These are phyloP conservation scores for Gossypium australe DNA, from an alignment of 345 rosid species.

Conservation along the genomic window DNA sequence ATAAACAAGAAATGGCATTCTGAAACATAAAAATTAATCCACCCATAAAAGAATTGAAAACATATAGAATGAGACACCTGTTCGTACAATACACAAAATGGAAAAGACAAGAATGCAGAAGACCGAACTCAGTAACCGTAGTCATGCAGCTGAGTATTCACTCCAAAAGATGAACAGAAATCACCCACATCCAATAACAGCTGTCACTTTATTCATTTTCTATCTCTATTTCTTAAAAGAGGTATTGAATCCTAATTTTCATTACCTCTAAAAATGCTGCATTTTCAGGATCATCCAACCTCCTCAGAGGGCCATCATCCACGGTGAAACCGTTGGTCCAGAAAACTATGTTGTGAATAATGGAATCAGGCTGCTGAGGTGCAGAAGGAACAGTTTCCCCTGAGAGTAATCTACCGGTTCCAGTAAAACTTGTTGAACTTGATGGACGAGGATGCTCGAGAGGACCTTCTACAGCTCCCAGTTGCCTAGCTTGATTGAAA, in stretches of 20 bases:
- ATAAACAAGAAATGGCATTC: neutral
- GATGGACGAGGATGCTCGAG: slow-evolving; percentile 54
- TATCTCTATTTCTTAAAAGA: neutral
- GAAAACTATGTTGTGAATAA: slow-evolving; percentile 70
- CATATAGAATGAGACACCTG: neutral
- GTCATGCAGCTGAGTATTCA: neutral
- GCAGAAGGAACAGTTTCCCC: slow-evolving; percentile 75
- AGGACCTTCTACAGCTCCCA: slow-evolving; percentile 90
- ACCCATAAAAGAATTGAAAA: neutral
- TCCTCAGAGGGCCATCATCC: slow-evolving; percentile 81
- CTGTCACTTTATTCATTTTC: neutral
- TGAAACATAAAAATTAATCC: neutral
- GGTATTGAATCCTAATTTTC: neutral
- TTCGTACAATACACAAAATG: neutral
- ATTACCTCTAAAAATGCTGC: slow-evolving; percentile 85
- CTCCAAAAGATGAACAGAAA: slow-evolving; percentile 1
- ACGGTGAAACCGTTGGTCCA: slow-evolving; percentile 93
- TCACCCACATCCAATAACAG: neutral
- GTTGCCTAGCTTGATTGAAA: slow-evolving; percentile 79
- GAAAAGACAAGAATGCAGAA: neutral
- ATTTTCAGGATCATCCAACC: slow-evolving; percentile 91
- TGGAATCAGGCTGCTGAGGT: slow-evolving; percentile 73
- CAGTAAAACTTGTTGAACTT: slow-evolving; percentile 78
- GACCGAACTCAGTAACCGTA: neutral
- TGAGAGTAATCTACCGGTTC: slow-evolving; percentile 77